phyloP scores from a whole-genome alignment of 202 grass and related monocot genomes.

The Elaeis oleifera region DNA sequence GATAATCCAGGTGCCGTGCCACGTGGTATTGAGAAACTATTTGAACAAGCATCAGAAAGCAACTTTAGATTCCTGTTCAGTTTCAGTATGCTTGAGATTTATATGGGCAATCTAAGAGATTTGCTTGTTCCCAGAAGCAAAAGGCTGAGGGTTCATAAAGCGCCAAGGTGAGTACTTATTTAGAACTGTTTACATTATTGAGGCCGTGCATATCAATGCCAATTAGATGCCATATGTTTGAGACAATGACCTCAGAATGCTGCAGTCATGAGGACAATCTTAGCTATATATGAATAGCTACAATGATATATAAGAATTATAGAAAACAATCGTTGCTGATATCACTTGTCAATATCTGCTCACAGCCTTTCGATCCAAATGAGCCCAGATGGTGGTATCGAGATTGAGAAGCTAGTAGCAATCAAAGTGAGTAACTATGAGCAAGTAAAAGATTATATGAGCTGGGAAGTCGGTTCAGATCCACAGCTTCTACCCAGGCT shows the following conservation, averaged over 20 bases:
- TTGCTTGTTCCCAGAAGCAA: conserved; percentile 49
- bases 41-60: conserved; percentile 58
- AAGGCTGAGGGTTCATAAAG: conserved; percentile 42
- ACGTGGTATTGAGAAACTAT: conserved; percentile 69
- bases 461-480: conserved; percentile 56
- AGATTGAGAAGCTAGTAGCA: conserved; percentile 79
- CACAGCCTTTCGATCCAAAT: conserved; percentile 75
- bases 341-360: conserved; percentile 4
- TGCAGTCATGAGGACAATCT: not conserved
- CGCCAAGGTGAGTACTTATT: conserved; percentile 39
- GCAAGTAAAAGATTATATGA: conserved; percentile 89
- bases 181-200: too few relatives aligned
- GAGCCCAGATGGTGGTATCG: conserved; percentile 55
- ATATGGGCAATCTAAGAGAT: conserved; percentile 88
- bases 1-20: conserved; percentile 60
- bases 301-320: not conserved
- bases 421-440: conserved; percentile 66
- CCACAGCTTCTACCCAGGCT: conserved; percentile 81
- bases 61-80: conserved; percentile 61
- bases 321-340: not conserved
- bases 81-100: conserved; percentile 99
- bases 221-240: too few relatives aligned
- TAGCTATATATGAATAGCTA: not conserved
- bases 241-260: not conserved
- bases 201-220: too few relatives aligned